These are phyloP conservation scores for Pichia sp. DNA, from an alignment of 1,139 yeast species.

Conservation along the genomic window DNA sequence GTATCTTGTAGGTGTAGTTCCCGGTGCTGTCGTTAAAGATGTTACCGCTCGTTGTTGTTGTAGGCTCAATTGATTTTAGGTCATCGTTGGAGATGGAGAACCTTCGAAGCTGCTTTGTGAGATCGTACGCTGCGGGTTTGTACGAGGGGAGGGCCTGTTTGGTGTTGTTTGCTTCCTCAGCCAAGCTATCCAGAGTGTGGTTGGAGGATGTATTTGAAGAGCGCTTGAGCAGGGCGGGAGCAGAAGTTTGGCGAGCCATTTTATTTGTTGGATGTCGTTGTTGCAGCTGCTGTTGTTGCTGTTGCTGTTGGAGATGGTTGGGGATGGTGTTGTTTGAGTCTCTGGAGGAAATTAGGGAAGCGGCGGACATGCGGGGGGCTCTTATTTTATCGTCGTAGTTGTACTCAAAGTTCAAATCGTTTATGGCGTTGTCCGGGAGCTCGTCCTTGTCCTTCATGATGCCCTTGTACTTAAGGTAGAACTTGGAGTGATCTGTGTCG, in stretches of 20 bases:
- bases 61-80: not conserved
- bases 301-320: not conserved
- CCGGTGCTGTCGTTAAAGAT: not conserved
- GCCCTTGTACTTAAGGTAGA: slow-evolving; percentile 29
- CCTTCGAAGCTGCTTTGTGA: slow-evolving; percentile 26
- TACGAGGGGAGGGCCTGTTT: slow-evolving; percentile 12
- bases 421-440: slow-evolving; percentile 25
- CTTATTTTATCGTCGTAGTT: slow-evolving; percentile 33
- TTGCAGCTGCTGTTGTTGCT: not conserved
- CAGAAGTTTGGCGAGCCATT: slow-evolving; percentile 15
- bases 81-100: slow-evolving; percentile 17
- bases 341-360: slow-evolving; percentile 18
- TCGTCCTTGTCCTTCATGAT: slow-evolving; percentile 29
- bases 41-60: not conserved
- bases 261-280: not conserved
- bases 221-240: slow-evolving; percentile 14
- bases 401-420: slow-evolving; percentile 27
- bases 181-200: slow-evolving; percentile 20
- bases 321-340: not conserved
- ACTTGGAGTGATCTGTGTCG: slow-evolving; percentile 29
- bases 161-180: slow-evolving; percentile 10
- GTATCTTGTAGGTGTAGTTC: slow-evolving; percentile 2
- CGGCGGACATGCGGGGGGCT: slow-evolving; percentile 32
- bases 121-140: slow-evolving; percentile 30
- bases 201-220: slow-evolving; percentile 13